Evolutionary conservation across 371 early-diverging fungal genomes (phyloP), one percentile per base, ranked within the genome.

Genomic region (Mortierella sp.): DNA sequence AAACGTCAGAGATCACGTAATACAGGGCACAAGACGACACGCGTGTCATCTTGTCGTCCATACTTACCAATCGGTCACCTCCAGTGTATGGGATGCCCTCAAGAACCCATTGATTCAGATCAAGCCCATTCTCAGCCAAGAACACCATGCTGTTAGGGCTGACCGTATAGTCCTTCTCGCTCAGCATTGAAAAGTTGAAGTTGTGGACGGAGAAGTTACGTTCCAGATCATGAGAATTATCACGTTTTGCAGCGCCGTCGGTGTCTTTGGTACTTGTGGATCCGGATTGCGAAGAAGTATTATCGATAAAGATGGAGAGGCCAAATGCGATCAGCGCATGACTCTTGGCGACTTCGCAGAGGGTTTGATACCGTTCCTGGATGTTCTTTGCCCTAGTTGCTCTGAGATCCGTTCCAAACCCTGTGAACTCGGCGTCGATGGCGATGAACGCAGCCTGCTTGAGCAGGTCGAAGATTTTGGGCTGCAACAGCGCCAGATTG

Each of bases 401-500:
- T 13, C 56, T 55, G 7, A 49, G 25, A 24, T 60, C 58, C 14
- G 65, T 63, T 19, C 91, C 89, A 3, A 94, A 84, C 0, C 96
- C 96, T 5, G 94, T 90, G 72, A 97, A 97, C 71, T 97, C 97
- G 1, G 90, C 86, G 79, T 97, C 97, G 37, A 97, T 60, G 4
- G 96, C 87, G 47, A 97, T 82, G 64, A 90, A 93, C 24, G 81
- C 70, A 6, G 92, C 91, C 3, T 71, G 61, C 31, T 70, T 65
- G 37, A 80, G 67, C 50, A 77, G 41, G 40, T 58, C 59, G 49
- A 70, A 56, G 29, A 87, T 82, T 25, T 60, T 57, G 46, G 79
- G 80, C 41, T 71, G 73, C 54, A 83, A 44, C n/a, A 62, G 55
- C 9, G 63, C 65, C 50, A 87, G 56, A 64, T 84, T 85, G 60